These are phyloP conservation scores for Melaleuca quinquenervia DNA, from an alignment of 345 rosid species.

Conservation along the genomic window DNA sequence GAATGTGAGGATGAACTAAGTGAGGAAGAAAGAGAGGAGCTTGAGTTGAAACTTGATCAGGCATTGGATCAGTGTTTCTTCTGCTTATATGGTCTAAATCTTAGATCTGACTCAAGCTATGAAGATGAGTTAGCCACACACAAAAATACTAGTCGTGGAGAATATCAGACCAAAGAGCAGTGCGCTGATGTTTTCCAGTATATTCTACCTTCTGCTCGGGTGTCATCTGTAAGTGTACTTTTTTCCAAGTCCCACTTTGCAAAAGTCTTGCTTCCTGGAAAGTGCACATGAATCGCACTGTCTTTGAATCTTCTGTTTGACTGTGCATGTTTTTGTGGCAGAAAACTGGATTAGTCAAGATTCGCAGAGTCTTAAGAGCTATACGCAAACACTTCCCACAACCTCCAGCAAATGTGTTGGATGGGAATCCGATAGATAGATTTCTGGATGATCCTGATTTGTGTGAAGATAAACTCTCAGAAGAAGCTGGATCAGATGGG, in stretches of 20 bases:
- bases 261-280: neutral
- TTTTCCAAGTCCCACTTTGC: neutral
- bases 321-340: slow-evolving; percentile 20
- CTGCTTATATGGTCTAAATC: slow-evolving; percentile 94
- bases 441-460: slow-evolving; percentile 76
- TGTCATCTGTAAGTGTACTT: slow-evolving; percentile 65
- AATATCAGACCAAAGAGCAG: slow-evolving; percentile 94
- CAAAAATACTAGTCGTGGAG: slow-evolving; percentile 88
- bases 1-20: slow-evolving; percentile 36
- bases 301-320: slow-evolving; percentile 4
- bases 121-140: slow-evolving; percentile 88
- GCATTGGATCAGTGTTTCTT: slow-evolving; percentile 95
- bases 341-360: slow-evolving; percentile 93
- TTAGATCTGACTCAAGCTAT: slow-evolving; percentile 76
- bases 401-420: slow-evolving; percentile 81
- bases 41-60: slow-evolving; percentile 71
- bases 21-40: slow-evolving; percentile 82
- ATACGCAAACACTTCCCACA: slow-evolving; percentile 89
- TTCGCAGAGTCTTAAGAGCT: slow-evolving; percentile 92
- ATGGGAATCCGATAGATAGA: slow-evolving; percentile 69
- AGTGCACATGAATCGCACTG: neutral
- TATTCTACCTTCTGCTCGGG: slow-evolving; percentile 82
- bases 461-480: slow-evolving; percentile 80
- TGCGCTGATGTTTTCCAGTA: slow-evolving; percentile 98
- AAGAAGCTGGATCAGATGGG: slow-evolving; percentile 79